A percentile compares a stretch with the other conserved stretches of the same genome.
phyloP scores from a whole-genome alignment of 2,329 filamentous ascomycete genomes.

The Hypomyces rosellus region DNA sequence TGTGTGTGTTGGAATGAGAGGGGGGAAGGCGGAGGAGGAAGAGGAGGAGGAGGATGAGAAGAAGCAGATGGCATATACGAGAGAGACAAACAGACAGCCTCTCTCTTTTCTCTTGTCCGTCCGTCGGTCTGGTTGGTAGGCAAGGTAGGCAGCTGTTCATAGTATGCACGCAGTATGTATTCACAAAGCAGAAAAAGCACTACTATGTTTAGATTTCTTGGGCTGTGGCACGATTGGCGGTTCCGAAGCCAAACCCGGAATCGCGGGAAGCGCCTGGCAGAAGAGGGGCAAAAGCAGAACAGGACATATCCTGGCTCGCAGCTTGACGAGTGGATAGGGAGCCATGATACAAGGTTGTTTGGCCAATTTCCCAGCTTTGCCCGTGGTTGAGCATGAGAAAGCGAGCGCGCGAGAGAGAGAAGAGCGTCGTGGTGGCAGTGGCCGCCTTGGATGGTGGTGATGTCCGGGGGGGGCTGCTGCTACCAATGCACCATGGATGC shows the following conservation, averaged over 20 bases:
- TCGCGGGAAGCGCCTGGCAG: slow-evolving; percentile 7
- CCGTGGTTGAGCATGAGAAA: slow-evolving; percentile 12
- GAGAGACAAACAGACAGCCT: slow-evolving; percentile 1
- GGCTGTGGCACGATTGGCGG: slow-evolving; percentile 1
- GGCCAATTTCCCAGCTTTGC: slow-evolving; percentile 19
- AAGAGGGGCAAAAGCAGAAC: slow-evolving; percentile 1
- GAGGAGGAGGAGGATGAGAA: background rate
- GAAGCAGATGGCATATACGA: background rate
- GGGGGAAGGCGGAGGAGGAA: background rate
- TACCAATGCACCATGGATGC: too few species aligned
- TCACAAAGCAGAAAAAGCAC: too few species aligned
- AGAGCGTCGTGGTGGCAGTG: background rate
- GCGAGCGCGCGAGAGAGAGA: background rate
- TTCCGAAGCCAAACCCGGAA: slow-evolving; percentile 9
- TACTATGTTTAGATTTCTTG: background rate
- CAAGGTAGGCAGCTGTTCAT: too few species aligned
- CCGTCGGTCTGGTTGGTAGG: background rate
- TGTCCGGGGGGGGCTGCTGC: too few species aligned
- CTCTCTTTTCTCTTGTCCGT: background rate
- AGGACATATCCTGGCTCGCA: slow-evolving; percentile 3
- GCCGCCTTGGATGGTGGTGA: too few species aligned
- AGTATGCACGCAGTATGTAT: too few species aligned
- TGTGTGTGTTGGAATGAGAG: too few species aligned
- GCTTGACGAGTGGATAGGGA: slow-evolving; percentile 7
- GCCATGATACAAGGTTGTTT: slow-evolving; percentile 7